Percentiles rank a stretch among this genome's conserved stretches.
Conservation (phyloP, 2,329 filamentous ascomycete species). For the Dactylellina cionopaga region DNA sequence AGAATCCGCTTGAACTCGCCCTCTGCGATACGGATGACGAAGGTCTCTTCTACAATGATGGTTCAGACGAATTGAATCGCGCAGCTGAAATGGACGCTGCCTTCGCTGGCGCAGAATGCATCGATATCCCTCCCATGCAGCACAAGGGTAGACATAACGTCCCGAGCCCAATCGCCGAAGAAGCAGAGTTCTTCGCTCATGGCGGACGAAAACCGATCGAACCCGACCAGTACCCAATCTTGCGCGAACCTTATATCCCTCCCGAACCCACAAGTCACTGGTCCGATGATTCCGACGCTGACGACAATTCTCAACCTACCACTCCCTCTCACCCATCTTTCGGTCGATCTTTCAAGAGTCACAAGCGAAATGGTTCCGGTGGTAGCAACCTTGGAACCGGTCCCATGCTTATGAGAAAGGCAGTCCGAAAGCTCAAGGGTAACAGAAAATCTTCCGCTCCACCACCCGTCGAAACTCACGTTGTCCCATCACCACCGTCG, state of each 20-base stretch:
- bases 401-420: constrained; percentile 46
- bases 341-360: constrained; percentile 5
- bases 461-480: background rate
- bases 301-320: constrained; percentile 8
- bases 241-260: no score
- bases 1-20: constrained; percentile 41
- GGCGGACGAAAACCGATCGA: background rate
- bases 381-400: constrained; percentile 43
- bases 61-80: background rate
- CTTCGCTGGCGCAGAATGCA: no score
- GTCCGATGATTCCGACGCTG: constrained; percentile 42
- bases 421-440: constrained; percentile 29
- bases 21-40: constrained; percentile 31
- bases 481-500: background rate
- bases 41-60: background rate
- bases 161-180: constrained; percentile 23
- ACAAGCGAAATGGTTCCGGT: constrained; percentile 40
- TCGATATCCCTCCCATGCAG: no score
- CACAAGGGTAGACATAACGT: no score
- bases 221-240: no score
- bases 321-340: constrained; percentile 15
- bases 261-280: constrained; percentile 37
- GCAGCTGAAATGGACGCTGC: no score
- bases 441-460: constrained; percentile 33
- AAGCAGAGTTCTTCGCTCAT: constrained; percentile 6